Evolutionary conservation across 495 filamentous ascomycete species (phyloP), one percentile per base, ranked within the genome.

Genomic region (Hypomontagnella submonticulosa): DNA sequence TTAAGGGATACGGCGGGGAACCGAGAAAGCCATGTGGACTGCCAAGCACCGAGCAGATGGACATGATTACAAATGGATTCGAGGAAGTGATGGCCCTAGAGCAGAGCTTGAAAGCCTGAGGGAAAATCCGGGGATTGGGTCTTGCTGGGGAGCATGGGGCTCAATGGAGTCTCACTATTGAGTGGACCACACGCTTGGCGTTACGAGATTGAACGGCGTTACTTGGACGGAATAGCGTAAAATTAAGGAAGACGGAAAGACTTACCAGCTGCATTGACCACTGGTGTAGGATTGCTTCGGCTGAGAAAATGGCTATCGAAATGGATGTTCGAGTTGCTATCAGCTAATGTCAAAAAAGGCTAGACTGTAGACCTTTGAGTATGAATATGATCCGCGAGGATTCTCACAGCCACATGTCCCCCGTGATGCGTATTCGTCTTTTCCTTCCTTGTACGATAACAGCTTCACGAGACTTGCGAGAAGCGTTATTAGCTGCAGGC

Each of bases 1-100:
- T 91, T 73, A 87, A 86, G 68, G 90, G 90, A n/a, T 90, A 91
- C 67, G 89, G 88, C 42, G 89, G 89, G 7, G 86, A 81, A 67
- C 88, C 89, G n/a, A 81, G 90, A 19, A 78, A 82, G 64, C 89
- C 89, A 53, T 79, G 91, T 69, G 83, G 78, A 60, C 76, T 83
- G 66, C 73, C 90, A 57, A 78, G 79, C 13, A 73, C 85, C 72
- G 76, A 79, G 12, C 74, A 87, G 18, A 82, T 83, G 38, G 77
- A 81, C 20, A 83, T 83, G 59, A 88, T 91, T 44, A 82, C 80
- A 70, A 82, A 88, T 42, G 83, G 87, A 18, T 82, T 91, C 77
- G 82, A 84, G 41, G 81, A 89, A 57, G 88, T 89, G 73, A 77
- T 78, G 67, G 69, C 71, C 50, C 30, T 76, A 20, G 76, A 78